Conservation (phyloP, 1,139 yeast species). For the Chernovozyma aurita region DNA sequence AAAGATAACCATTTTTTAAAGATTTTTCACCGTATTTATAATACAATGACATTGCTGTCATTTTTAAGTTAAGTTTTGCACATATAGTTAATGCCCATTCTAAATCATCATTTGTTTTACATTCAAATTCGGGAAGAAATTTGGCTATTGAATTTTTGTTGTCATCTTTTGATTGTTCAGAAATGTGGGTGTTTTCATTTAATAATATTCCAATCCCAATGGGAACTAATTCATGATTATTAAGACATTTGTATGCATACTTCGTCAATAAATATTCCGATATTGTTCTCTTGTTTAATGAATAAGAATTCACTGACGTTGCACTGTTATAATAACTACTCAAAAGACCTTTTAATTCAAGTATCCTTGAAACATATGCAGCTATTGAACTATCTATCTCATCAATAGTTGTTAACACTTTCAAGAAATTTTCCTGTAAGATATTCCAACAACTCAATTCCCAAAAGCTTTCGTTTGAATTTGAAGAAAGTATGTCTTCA, state of each 20-base stretch:
- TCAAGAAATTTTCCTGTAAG: slow-evolving; percentile 53
- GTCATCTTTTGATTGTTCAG: slow-evolving; percentile 14
- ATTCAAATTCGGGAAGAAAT: slow-evolving; percentile 55
- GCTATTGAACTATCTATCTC: slow-evolving; percentile 64
- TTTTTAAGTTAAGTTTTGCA: slow-evolving; percentile 39
- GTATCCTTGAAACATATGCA: slow-evolving; percentile 57
- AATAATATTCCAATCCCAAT: slow-evolving; percentile 58
- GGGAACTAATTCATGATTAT: slow-evolving; percentile 51
- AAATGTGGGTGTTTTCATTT: slow-evolving; percentile 24
- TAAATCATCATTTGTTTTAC: slow-evolving; percentile 65
- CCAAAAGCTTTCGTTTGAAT: slow-evolving; percentile 16
- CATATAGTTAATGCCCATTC: slow-evolving; percentile 73
- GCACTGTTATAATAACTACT: slow-evolving; percentile 37
- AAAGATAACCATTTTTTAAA: slow-evolving; percentile 37
- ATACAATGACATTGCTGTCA: slow-evolving; percentile 51
- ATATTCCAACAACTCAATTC: slow-evolving; percentile 63
- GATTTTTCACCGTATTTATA: slow-evolving; percentile 38
- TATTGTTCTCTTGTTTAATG: slow-evolving; percentile 33
- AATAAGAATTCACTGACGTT: slow-evolving; percentile 6
- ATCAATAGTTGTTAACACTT: slow-evolving; percentile 59
- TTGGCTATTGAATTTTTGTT: slow-evolving; percentile 51
- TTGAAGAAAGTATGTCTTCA: too few species aligned
- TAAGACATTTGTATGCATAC: slow-evolving; percentile 55
- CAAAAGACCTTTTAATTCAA: slow-evolving; percentile 62
- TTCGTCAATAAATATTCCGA: slow-evolving; percentile 60